These are phyloP conservation scores for Erigeron canadensis DNA, from an alignment of 129 eudicot genomes.

Conservation along the genomic window DNA sequence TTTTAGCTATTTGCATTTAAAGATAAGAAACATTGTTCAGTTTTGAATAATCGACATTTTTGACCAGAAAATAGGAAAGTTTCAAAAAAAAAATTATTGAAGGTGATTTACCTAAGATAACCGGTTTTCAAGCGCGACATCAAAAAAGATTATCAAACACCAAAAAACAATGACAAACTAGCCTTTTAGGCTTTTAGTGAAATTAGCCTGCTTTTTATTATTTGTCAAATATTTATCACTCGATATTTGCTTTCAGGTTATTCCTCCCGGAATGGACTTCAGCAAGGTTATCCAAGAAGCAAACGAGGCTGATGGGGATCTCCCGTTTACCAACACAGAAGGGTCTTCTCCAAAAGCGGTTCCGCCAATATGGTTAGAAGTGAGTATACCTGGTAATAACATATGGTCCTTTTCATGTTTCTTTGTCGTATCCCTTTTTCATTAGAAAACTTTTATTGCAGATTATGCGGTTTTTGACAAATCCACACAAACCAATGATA, in stretches of 20 bases:
- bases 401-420: conserved; percentile 1
- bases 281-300: conserved; percentile 83
- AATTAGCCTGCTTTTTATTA: no score
- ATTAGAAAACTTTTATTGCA: conserved; percentile 18
- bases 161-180: no score
- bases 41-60: neutral
- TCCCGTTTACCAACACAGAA: conserved; percentile 48
- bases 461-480: conserved; percentile 89
- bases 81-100: neutral
- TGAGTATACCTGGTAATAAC: conserved; percentile 31
- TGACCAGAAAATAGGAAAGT: neutral
- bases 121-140: no score
- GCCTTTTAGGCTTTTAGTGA: no score
- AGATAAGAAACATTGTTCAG: neutral
- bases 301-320: conserved; percentile 60
- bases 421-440: neutral
- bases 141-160: no score
- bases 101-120: no score
- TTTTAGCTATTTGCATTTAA: neutral
- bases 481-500: conserved; percentile 98
- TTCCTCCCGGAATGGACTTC: conserved; percentile 98
- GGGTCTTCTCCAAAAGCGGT: conserved; percentile 72
- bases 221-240: neutral
- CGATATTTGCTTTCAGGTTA: conserved; percentile 48
- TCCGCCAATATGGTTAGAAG: conserved; percentile 85